Base-by-base conservation (phyloP, 2,329 filamentous ascomycete species). In the Aspergillus sp. region DNA sequence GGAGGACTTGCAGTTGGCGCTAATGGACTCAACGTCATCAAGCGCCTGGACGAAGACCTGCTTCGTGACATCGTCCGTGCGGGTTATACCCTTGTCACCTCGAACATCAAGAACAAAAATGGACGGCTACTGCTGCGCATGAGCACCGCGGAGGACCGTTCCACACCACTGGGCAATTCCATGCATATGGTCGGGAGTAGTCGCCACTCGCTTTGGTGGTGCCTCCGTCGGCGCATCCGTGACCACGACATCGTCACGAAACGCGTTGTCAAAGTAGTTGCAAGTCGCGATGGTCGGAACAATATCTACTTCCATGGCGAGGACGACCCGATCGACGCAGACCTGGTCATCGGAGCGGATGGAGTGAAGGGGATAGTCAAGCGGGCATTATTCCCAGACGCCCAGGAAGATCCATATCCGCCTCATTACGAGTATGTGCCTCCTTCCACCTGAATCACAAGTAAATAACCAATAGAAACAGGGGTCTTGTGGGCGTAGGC, bases 401-500 rank as follows among this genome's bases (percentile, higher is more conserved):
- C 53, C 1, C 56, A 63, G 36, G 60, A 66, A 19, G 68, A 72
- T 41, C 56, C 61, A 2, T 75, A 68, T 57, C 66, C 70, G 2
- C 72, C 72, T 11, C 62, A 68, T 14, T 76, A 76, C 48, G 73
- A 75, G 71, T 73, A 54, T 58, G 65, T 61, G 3, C 40, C 19
- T 44, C 16, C 40, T 45, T 24, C 9, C 4, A 26, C 11, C n/a
- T 16, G 13, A 4, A 11, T 1, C 9, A 16, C 7, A 40, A 13
- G 19, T 42, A 14, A 24, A 14, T 42, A 19, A 42, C 17, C 10
- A 17, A 24, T 45, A 13, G 10, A 19, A 36, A 16, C 38, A 74
- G 72, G 55, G 73, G 73, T 16, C 61, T 76, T 13, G 68, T 73
- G 3, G 75, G 77, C 9, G 67, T 79, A n/a, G 76, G 77, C 17